Evolutionary conservation across 345 rosid genomes (phyloP), one percentile per base, ranked within the genome.

Genomic region (Gossypium raimondii): DNA sequence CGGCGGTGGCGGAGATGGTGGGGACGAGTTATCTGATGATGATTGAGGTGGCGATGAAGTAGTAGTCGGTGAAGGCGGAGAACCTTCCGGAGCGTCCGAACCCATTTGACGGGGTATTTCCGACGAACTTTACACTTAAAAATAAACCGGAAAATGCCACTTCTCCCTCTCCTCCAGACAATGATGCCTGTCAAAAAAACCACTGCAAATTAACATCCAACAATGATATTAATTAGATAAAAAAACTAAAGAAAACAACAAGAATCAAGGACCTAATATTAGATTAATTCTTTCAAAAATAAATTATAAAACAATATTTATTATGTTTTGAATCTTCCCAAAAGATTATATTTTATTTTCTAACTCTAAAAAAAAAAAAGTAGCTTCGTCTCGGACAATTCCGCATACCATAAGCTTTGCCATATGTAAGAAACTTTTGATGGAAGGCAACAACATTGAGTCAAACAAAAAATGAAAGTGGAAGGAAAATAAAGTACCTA

Each of bases 1-100:
- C 0, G 17, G 20, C 41, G 17, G 64, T 24, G 84, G 43, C 1
- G 86, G 85, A 13, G 88, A 83, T 3, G 88, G 34, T 2, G 85
- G 75, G 7, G 80, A 76, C 1, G 63, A 68, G 6, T 16, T 17
- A n/a, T 34, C 9, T 2, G 52, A 13, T 14, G 64, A 7, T 25
- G 75, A 55, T 5, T 1, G 7, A 12, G 14, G 24, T 11, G 74
- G 50, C 12, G 74, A 47, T 3, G 62, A 11, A 1, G 62, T 3
- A 64, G 11, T 16, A 16, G 64, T 18, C n/a, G 59, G 5, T 8
- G 76, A 34, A 6, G 61, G 11, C 3, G 61, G 38, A 62, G 76
- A 73, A 27, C 14, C 48, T 25, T 61, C 34, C 0, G 76, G 76
- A 17, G 82, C 10, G 17, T 53, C 22, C 14, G 80, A 4, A 61